A percentile compares a stretch with the other conserved stretches of the same genome.
phyloP scores from a whole-genome alignment of 768 basidiomycete species.

The Neoboletus subvelutipes region DNA sequence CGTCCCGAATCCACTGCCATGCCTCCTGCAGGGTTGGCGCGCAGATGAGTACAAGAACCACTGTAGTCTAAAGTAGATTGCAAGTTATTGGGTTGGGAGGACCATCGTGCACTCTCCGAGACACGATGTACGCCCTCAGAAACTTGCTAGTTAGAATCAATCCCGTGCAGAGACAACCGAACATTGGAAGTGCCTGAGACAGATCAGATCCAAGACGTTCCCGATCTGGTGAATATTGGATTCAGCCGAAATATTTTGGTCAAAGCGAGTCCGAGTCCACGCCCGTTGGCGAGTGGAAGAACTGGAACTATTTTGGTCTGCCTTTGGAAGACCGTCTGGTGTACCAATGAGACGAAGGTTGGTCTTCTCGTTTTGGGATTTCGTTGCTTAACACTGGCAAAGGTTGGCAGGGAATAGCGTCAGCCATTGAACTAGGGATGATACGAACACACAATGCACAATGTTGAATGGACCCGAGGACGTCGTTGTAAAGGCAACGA shows the following conservation, averaged over 20 bases:
- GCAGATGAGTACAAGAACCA: not conserved
- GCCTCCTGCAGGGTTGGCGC: not conserved
- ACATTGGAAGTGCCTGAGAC: not conserved
- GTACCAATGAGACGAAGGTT: not conserved
- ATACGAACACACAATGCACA: too few relatives aligned
- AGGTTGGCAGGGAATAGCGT: not conserved
- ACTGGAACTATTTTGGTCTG: too few relatives aligned
- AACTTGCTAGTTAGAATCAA: not conserved
- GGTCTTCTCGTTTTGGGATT: not conserved
- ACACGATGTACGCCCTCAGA: not conserved
- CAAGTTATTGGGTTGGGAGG: not conserved
- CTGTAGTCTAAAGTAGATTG: not conserved
- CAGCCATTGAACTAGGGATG: not conserved
- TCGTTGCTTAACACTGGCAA: too few relatives aligned
- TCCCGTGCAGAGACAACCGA: not conserved
- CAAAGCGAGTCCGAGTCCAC: too few relatives aligned
- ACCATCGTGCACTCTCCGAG: not conserved
- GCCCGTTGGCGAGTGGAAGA: too few relatives aligned
- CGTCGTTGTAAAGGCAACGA: not conserved
- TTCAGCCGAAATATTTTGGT: not conserved
- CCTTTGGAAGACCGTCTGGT: too few relatives aligned
- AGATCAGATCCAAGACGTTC: not conserved
- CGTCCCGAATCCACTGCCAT: not conserved
- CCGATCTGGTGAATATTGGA: not conserved
- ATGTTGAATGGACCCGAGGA: too few relatives aligned